These are phyloP conservation scores for Aaosphaeria pasadenensis DNA, from an alignment of 2,329 filamentous ascomycete genomes.

Conservation along the genomic window DNA sequence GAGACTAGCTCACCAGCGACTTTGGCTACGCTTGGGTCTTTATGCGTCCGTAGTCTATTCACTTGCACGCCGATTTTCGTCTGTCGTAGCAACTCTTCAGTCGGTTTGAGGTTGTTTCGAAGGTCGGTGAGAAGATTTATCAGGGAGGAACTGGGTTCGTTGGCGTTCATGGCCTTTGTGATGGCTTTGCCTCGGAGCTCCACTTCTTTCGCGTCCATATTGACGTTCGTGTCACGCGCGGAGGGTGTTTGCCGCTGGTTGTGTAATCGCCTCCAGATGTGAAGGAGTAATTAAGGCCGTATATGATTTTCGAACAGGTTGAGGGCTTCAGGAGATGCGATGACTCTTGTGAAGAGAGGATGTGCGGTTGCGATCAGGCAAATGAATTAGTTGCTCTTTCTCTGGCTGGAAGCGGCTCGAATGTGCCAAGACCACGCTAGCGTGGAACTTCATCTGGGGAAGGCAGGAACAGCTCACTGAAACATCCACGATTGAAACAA, in stretches of 20 bases:
- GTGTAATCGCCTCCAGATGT: not conserved
- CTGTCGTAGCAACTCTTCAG: slow-evolving; percentile 83
- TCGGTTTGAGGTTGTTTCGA: slow-evolving; percentile 76
- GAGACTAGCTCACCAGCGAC: slow-evolving; percentile 78
- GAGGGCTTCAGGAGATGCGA: too few relatives aligned
- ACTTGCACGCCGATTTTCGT: slow-evolving; percentile 91
- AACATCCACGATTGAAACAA: not conserved
- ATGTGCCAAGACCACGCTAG: not conserved
- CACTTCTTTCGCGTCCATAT: slow-evolving; percentile 81
- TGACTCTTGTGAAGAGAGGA: too few relatives aligned
- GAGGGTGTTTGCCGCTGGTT: not conserved
- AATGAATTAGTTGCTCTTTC: not conserved
- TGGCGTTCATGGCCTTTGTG: slow-evolving; percentile 71
- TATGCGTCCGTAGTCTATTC: slow-evolving; percentile 80
- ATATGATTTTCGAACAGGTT: too few relatives aligned
- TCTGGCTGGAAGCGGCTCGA: not conserved
- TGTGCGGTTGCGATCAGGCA: too few relatives aligned
- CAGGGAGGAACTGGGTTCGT: slow-evolving; percentile 70
- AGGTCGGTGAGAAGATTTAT: slow-evolving; percentile 73
- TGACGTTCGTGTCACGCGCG: slow-evolving; percentile 12
- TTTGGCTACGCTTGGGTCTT: slow-evolving; percentile 67
- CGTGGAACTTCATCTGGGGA: not conserved
- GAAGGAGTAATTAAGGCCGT: too few relatives aligned
- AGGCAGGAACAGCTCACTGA: not conserved
- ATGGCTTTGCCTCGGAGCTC: slow-evolving; percentile 74